Evolutionary conservation across 495 filamentous ascomycete genomes (phyloP).

Genomic region (Penicillium salamii): DNA sequence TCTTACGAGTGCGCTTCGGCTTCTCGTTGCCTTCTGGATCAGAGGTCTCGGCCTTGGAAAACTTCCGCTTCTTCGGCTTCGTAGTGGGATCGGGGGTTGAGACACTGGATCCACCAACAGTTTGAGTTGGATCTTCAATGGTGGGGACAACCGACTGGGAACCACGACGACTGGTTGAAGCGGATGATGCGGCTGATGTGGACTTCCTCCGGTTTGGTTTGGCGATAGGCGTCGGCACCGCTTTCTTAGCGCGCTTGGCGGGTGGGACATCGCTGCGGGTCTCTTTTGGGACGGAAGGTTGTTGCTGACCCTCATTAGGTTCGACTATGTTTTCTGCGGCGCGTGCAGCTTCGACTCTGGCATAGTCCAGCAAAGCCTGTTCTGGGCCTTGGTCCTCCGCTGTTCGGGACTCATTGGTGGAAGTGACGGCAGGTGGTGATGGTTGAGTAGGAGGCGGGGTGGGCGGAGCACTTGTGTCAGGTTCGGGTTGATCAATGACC

Average conservation of each 20-base stretch:
- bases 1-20: constrained; percentile 26
- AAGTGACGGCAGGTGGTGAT: background rate
- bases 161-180: constrained; percentile 6
- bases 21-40: constrained; percentile 28
- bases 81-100: constrained; percentile 20
- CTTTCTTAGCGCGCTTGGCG: constrained; percentile 17
- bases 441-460: constrained; percentile 2
- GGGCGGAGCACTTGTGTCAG: background rate
- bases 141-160: constrained; percentile 11
- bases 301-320: background rate
- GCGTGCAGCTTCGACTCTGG: constrained; percentile 1
- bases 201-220: background rate
- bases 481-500: constrained; percentile 5
- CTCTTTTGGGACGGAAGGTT: background rate
- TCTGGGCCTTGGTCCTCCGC: constrained; percentile 4
- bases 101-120: constrained; percentile 7
- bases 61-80: constrained; percentile 25
- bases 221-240: constrained; percentile 2
- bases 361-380: background rate
- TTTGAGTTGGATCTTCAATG: constrained; percentile 11
- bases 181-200: background rate
- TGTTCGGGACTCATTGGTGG: background rate
- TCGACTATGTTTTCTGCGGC: background rate
- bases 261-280: constrained; percentile 3
- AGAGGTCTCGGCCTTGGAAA: constrained; percentile 20